Percentiles rank a stretch among this genome's conserved stretches.
Conservation (phyloP, 1,284 basidiomycete genomes). For the Vanrija sp. region DNA sequence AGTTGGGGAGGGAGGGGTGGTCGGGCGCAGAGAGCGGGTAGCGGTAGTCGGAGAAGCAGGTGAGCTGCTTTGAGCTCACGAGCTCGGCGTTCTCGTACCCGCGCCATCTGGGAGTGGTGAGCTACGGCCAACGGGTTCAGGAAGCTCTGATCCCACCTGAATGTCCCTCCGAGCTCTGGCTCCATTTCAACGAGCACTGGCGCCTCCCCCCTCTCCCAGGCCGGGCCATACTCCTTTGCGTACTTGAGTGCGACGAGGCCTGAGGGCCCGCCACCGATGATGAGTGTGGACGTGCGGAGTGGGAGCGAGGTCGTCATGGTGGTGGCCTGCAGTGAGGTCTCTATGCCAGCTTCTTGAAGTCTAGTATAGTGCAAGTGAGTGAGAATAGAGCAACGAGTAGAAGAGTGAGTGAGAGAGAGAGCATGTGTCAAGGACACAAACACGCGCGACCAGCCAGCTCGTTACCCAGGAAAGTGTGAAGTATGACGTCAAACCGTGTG, state of each 20-base stretch:
- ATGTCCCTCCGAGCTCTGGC: conserved; percentile 61
- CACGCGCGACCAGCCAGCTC: too few species aligned
- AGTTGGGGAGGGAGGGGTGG: conserved; percentile 59
- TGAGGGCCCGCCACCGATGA: conserved; percentile 59
- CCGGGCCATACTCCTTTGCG: conserved; percentile 52
- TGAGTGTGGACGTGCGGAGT: conserved; percentile 29
- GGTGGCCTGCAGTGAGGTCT: background rate
- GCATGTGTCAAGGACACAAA: too few species aligned
- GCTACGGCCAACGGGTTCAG: background rate
- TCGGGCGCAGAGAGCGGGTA: conserved; percentile 54
- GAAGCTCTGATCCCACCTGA: conserved; percentile 38
- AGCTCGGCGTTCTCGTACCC: conserved; percentile 55
- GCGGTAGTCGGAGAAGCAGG: conserved; percentile 63
- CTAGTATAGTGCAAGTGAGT: too few species aligned
- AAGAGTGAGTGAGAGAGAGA: too few species aligned
- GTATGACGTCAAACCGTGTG: too few species aligned
- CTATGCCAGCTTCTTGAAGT: too few species aligned
- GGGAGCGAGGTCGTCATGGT: conserved; percentile 12
- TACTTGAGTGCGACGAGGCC: conserved; percentile 62
- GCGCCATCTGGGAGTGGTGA: conserved; percentile 22
- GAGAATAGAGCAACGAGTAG: too few species aligned
- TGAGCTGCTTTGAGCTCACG: conserved; percentile 53
- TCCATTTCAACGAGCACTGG: conserved; percentile 61
- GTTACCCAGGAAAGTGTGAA: too few species aligned
- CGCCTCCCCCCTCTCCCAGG: conserved; percentile 50